Percentiles rank a stretch among this genome's conserved stretches.
Conservation (phyloP, 163 green algal genomes). For the Scenedesmus sp. region DNA sequence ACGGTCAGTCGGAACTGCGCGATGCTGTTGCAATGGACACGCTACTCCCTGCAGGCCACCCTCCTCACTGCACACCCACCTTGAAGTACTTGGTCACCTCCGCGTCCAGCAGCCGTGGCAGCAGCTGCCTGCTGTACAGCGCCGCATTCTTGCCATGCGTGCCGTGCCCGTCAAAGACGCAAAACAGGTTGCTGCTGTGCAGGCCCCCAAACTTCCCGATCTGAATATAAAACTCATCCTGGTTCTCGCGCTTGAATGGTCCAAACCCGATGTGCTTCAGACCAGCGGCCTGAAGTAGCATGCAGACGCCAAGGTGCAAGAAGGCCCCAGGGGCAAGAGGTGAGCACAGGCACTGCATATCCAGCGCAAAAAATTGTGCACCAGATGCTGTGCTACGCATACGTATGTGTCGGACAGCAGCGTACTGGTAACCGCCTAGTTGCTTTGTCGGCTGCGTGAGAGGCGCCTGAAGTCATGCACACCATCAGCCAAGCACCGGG, state of each 20-base stretch:
- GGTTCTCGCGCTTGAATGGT: constrained; percentile 69
- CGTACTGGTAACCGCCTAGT: background rate
- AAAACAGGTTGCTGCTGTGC: constrained; percentile 56
- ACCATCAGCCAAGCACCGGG: background rate
- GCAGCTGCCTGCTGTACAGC: constrained; percentile 56
- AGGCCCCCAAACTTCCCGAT: constrained; percentile 42
- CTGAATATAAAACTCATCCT: constrained; percentile 69
- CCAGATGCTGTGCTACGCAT: background rate
- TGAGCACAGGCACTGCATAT: background rate
- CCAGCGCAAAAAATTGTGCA: background rate
- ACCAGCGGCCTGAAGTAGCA: constrained; percentile 54
- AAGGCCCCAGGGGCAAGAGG: background rate
- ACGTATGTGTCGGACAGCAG: background rate
- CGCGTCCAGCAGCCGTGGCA: constrained; percentile 59
- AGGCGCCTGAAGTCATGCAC: background rate
- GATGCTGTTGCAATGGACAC: background rate
- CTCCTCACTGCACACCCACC: background rate
- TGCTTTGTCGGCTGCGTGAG: background rate
- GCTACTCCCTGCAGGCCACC: background rate
- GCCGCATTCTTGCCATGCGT: constrained; percentile 51
- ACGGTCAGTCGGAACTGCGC: background rate
- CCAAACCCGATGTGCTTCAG: constrained; percentile 71
- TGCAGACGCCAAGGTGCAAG: background rate
- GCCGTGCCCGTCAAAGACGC: constrained; percentile 65
- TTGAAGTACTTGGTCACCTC: constrained; percentile 56